A percentile compares a stretch with the other conserved stretches of the same genome.
These are phyloP conservation scores for Botrytis tulipae DNA, from an alignment of 2,329 filamentous ascomycete genomes.

Conservation along the genomic window DNA sequence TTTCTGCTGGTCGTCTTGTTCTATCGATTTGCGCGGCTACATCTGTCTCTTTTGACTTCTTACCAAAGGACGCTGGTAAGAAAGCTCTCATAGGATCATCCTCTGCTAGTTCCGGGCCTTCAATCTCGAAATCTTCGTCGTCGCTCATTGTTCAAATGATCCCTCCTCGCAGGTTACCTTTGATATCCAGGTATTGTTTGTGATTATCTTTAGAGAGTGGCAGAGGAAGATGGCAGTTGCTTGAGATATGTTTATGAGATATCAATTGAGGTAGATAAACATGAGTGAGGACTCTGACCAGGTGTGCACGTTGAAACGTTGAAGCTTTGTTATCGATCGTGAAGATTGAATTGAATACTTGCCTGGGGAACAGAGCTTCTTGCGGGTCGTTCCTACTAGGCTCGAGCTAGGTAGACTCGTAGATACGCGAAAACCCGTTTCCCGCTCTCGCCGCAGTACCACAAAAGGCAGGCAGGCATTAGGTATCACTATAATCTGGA, in stretches of 20 bases:
- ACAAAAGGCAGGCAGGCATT: not conserved
- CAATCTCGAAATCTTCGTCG: constrained; percentile 59
- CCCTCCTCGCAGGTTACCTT: not conserved
- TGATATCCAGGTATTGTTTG: not conserved
- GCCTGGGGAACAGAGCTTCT: not conserved
- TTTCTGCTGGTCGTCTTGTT: constrained; percentile 59
- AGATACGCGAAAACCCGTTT: constrained; percentile 6
- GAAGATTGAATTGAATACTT: not conserved
- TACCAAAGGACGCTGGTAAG: constrained; percentile 81
- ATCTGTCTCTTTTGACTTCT: constrained; percentile 70
- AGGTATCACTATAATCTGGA: not conserved
- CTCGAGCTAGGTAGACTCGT: not conserved
- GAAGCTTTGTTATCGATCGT: not conserved
- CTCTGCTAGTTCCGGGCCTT: constrained; percentile 52
- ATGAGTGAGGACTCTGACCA: not conserved
- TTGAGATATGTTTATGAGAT: not conserved
- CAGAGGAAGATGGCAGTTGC: too few relatives aligned
- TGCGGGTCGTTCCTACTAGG: not conserved
- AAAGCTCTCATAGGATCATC: constrained; percentile 75
- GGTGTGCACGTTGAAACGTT: not conserved
- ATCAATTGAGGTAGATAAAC: not conserved
- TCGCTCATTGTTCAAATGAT: constrained; percentile 50
- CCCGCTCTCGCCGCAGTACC: not conserved
- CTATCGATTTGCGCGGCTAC: constrained; percentile 78
- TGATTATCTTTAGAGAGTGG: not conserved